Base-by-base conservation (phyloP, 2,329 filamentous ascomycete species). In the Pleurostoma richardsiae region DNA sequence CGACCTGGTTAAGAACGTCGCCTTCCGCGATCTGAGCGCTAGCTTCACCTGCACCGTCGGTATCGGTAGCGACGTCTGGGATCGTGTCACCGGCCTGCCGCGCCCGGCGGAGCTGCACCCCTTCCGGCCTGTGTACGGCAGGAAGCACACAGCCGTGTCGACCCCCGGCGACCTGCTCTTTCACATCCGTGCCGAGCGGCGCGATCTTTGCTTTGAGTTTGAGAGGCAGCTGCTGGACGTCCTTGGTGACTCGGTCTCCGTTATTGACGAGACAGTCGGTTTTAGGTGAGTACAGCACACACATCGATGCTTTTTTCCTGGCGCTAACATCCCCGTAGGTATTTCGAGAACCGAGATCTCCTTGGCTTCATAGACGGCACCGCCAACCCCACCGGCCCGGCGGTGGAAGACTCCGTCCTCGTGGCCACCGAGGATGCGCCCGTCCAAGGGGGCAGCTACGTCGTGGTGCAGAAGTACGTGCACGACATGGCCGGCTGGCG, bases 301-400 rank as follows among this genome's bases (percentile, higher is more conserved):
- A 19, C 19, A 19, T 19, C 19, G 19, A 19, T 19, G 19, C 19
- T 19, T 19, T 19, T 19, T 19, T 19, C 19, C 19, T 19, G 19
- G 19, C 19, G 19, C 19, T 19, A 19, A 19, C 19, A 19, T 19
- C 19, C 19, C 19, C 19, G 19, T 19, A 19, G 19, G 3, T 82
- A 82, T 58, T 81, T 81, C 49, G 79, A 82, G 50, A 69, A 73
- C 0, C 74, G 79, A 1, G 78, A 82, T 49, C 68, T 82, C 0
- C 68, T 82, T 0, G 79, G 79, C 1, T 82, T 82, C 44, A 76
- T 82, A 3, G 79, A 82, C 48, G 79, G 79, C 11, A 82, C 78
- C 0, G 79, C 79, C 3, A 82, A 82, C 51, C 79, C 79, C 0
- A 66, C 73, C 1, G 77, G 76, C 0, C 55, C 64, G 0, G 69